Conservation (phyloP, 2,329 filamentous ascomycete genomes). For the Xenoacremonium recifei region DNA sequence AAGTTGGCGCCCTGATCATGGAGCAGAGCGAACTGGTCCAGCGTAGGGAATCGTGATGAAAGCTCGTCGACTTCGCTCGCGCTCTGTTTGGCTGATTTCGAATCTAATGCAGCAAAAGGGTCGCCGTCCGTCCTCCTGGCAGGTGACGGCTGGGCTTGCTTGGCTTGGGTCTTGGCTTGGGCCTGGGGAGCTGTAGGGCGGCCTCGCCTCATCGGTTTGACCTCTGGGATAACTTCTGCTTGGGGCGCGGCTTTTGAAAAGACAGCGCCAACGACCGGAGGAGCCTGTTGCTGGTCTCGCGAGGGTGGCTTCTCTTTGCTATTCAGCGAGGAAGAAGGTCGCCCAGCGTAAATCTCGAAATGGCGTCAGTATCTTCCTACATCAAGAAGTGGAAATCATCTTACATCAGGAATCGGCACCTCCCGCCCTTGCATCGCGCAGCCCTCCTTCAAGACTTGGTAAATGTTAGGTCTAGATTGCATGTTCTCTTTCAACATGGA, state of each 20-base stretch:
- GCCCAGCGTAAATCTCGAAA: slow-evolving; percentile 67
- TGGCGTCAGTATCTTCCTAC: slow-evolving; percentile 8
- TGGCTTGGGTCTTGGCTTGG: slow-evolving; percentile 31
- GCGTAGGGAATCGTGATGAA: slow-evolving; percentile 79
- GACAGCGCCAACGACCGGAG: slow-evolving; percentile 73
- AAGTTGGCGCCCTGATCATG: slow-evolving; percentile 84
- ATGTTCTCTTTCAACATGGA: slow-evolving; percentile 90
- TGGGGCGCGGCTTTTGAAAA: slow-evolving; percentile 74
- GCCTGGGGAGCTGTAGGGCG: slow-evolving; percentile 49
- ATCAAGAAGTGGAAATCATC: slow-evolving; percentile 29
- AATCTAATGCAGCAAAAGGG: slow-evolving; percentile 88
- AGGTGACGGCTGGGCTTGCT: slow-evolving; percentile 60
- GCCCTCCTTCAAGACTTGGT: slow-evolving; percentile 83
- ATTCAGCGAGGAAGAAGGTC: too few species aligned
- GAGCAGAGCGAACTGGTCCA: slow-evolving; percentile 89
- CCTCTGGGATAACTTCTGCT: slow-evolving; percentile 76
- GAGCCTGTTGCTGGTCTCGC: slow-evolving; percentile 50
- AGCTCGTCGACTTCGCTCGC: slow-evolving; percentile 70
- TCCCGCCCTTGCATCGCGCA: slow-evolving; percentile 87
- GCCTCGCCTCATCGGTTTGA: slow-evolving; percentile 91
- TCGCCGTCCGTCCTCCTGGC: slow-evolving; percentile 66
- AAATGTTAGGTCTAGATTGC: slow-evolving; percentile 80
- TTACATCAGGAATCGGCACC: slow-evolving; percentile 84
- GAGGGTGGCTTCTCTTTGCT: too few species aligned
- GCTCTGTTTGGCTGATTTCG: slow-evolving; percentile 42